These are phyloP conservation scores for Nemania sp. DNA, from an alignment of 2,329 filamentous ascomycete genomes.

Conservation along the genomic window DNA sequence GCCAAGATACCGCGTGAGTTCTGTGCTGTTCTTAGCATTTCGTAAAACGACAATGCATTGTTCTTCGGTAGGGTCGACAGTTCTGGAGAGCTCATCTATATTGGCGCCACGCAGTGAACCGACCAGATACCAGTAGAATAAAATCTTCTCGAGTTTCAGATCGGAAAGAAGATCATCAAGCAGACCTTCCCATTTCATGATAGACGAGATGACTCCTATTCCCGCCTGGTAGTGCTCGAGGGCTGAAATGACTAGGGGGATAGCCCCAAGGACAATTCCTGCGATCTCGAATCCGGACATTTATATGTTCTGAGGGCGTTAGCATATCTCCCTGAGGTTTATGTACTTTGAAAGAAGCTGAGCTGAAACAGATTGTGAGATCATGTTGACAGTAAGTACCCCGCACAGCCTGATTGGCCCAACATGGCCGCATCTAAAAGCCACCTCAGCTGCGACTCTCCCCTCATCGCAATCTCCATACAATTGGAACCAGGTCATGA, in stretches of 20 bases:
- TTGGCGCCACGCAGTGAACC: neutral
- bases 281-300: neutral
- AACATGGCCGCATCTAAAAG: too few relatives aligned
- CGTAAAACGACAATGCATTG: neutral
- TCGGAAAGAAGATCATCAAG: neutral
- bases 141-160: neutral
- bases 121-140: neutral
- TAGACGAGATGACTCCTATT: neutral
- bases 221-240: neutral
- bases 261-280: neutral
- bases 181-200: neutral
- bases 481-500: too few relatives aligned
- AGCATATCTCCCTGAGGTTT: too few relatives aligned
- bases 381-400: too few relatives aligned
- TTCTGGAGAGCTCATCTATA: neutral
- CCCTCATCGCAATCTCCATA: too few relatives aligned
- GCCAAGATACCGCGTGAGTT: neutral
- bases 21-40: neutral
- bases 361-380: too few relatives aligned
- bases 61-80: neutral
- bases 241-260: neutral
- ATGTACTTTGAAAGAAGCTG: too few relatives aligned
- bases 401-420: too few relatives aligned
- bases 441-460: too few relatives aligned
- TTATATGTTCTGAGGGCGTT: neutral